Conservation (phyloP, 345 rosid genomes). For the Nasturtium officinale region DNA sequence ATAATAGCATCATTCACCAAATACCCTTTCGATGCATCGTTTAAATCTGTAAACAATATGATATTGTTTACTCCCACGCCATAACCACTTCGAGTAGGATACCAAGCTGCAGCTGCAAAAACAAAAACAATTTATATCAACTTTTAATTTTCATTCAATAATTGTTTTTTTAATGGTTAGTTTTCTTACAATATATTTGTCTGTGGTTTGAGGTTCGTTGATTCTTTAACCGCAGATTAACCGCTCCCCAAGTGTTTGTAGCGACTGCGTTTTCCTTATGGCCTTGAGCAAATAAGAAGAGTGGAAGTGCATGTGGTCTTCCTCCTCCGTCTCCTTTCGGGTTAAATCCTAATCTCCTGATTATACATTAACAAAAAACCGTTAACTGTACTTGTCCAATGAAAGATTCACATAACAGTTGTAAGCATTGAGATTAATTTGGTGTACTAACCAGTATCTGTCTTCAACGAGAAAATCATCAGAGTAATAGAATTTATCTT, state of each 20-base stretch:
- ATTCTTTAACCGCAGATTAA: constrained; percentile 37
- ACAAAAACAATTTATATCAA: not conserved
- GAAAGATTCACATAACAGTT: not conserved
- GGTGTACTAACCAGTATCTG: constrained; percentile 41
- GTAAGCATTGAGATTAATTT: not conserved
- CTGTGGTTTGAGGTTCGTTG: constrained; percentile 30
- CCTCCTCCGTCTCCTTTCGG: constrained; percentile 40
- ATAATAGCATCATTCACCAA: constrained; percentile 42
- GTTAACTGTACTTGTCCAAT: not conserved
- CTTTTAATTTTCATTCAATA: not conserved
- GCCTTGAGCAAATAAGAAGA: constrained; percentile 29
- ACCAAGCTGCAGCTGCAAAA: constrained; percentile 43
- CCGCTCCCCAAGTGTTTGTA: constrained; percentile 40
- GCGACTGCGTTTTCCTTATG: constrained; percentile 22
- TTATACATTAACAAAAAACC: not conserved
- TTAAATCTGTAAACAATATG: constrained; percentile 25
- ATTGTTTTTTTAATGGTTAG: not conserved
- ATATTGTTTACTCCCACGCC: constrained; percentile 35
- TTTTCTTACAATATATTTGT: constrained; percentile 31
- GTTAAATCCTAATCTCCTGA: constrained; percentile 43
- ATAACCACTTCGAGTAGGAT: constrained; percentile 9
- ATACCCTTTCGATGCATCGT: constrained; percentile 38
- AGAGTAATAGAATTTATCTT: constrained; percentile 29
- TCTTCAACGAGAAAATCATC: constrained; percentile 34
- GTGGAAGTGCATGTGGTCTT: constrained; percentile 29